Conservation (phyloP, 2,329 filamentous ascomycete species). For the Tricladium varicosporioides region DNA sequence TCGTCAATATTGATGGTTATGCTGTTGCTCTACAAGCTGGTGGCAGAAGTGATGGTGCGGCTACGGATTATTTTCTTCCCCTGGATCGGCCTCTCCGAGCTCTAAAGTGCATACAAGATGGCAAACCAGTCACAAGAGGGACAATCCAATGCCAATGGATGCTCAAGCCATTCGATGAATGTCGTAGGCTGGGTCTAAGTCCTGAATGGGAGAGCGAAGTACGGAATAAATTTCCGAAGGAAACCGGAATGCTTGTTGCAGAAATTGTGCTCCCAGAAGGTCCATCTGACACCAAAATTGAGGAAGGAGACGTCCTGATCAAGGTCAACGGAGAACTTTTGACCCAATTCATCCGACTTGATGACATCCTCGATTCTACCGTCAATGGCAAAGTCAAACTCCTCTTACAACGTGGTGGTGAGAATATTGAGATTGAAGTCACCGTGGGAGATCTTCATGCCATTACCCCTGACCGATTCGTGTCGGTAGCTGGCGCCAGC, state of each 20-base stretch:
- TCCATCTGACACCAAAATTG: constrained; percentile 80
- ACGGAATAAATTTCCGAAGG: constrained; percentile 79
- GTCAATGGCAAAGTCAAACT: constrained; percentile 78
- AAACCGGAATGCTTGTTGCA: constrained; percentile 95
- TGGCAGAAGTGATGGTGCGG: constrained; percentile 88
- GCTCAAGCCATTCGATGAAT: constrained; percentile 96
- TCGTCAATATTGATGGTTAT: constrained; percentile 91
- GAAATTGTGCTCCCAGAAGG: constrained; percentile 93
- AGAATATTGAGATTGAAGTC: constrained; percentile 82
- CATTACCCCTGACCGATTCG: constrained; percentile 94
- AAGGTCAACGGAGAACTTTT: constrained; percentile 92
- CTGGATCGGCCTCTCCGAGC: constrained; percentile 87
- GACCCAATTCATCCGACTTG: constrained; percentile 87
- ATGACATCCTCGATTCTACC: constrained; percentile 86
- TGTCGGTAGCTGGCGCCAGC: constrained; percentile 87
- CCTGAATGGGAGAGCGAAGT: constrained; percentile 84
- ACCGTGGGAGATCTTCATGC: constrained; percentile 85
- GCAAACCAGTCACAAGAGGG: constrained; percentile 75
- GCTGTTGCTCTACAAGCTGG: constrained; percentile 93
- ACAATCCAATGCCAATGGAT: constrained; percentile 99
- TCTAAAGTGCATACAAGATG: constrained; percentile 78
- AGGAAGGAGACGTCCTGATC: constrained; percentile 91
- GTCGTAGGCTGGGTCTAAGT: constrained; percentile 80
- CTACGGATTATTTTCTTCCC: constrained; percentile 96
- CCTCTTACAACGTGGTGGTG: constrained; percentile 82